Conservation (phyloP, 2,329 filamentous ascomycete species). For the Diaporthe vexans region DNA sequence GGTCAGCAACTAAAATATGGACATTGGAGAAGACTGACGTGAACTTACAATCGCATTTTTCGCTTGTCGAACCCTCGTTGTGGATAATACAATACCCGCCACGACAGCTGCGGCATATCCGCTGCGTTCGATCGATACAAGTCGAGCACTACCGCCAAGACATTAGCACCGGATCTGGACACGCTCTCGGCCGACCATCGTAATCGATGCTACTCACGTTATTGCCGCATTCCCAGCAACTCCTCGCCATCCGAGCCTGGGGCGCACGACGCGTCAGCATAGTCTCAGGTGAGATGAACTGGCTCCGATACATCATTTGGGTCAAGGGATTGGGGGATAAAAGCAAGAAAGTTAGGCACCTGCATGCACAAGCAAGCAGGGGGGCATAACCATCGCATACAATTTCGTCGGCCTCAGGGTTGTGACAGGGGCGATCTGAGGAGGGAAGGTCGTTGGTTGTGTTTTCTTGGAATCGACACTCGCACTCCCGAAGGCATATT, state of each 20-base stretch:
- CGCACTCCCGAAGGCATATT: constrained; percentile 14
- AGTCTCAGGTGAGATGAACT: constrained; percentile 28
- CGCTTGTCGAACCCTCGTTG: constrained; percentile 80
- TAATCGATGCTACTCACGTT: constrained; percentile 69
- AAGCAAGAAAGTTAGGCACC: constrained; percentile 27
- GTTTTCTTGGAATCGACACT: constrained; percentile 27
- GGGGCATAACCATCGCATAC: constrained; percentile 45
- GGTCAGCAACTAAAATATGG: constrained; percentile 11
- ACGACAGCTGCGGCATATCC: constrained; percentile 78
- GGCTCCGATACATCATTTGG: neutral
- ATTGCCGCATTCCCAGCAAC: constrained; percentile 90
- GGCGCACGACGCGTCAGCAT: constrained; percentile 27
- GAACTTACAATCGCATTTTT: constrained; percentile 65
- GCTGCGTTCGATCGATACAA: constrained; percentile 81
- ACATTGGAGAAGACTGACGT: neutral
- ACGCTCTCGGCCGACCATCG: neutral
- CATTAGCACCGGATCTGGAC: constrained; percentile 23
- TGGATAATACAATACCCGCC: constrained; percentile 88
- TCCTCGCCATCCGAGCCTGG: constrained; percentile 71
- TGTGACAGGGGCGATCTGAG: constrained; percentile 27
- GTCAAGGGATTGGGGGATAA: neutral
- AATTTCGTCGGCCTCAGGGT: constrained; percentile 40
- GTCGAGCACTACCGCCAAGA: constrained; percentile 73
- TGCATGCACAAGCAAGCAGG: constrained; percentile 42
- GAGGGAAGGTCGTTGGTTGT: constrained; percentile 13